These are phyloP conservation scores for Poterioochromonas sp. DNA, from an alignment of 352 stramenopile species.

Conservation along the genomic window DNA sequence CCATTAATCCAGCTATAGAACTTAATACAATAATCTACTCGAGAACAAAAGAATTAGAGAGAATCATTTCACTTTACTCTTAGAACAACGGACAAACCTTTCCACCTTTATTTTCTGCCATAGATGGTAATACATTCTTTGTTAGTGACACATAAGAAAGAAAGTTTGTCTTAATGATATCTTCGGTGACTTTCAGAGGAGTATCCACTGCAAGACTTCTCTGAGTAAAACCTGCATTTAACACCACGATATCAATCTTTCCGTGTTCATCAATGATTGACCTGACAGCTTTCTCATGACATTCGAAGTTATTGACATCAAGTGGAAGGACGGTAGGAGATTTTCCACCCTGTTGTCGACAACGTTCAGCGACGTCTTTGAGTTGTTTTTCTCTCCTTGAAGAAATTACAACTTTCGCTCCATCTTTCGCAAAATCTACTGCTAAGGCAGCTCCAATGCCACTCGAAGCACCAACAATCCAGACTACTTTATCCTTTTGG, in stretches of 20 bases:
- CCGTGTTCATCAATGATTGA: conserved; percentile 44
- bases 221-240: conserved; percentile 55
- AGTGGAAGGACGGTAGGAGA: conserved; percentile 46
- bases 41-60: no score
- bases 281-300: not conserved
- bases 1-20: not conserved
- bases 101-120: conserved; percentile 54
- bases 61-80: no score
- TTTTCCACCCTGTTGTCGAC: conserved; percentile 47
- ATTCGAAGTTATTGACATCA: conserved; percentile 51
- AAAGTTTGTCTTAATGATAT: conserved; percentile 60
- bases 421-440: conserved; percentile 61
- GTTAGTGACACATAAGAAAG: conserved; percentile 52
- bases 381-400: conserved; percentile 55
- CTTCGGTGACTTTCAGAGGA: conserved; percentile 14
- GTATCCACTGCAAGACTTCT: conserved; percentile 7
- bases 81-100: no score
- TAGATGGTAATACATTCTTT: conserved; percentile 55
- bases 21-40: not conserved
- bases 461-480: conserved; percentile 62
- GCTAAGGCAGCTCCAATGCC: conserved; percentile 65
- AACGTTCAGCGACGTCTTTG: conserved; percentile 53
- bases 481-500: conserved; percentile 14
- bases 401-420: conserved; percentile 62
- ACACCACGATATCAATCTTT: conserved; percentile 67